A percentile compares a stretch with the other conserved stretches of the same genome.
Conservation (phyloP, 2,329 filamentous ascomycete genomes). For the Sporothrix protearum region DNA sequence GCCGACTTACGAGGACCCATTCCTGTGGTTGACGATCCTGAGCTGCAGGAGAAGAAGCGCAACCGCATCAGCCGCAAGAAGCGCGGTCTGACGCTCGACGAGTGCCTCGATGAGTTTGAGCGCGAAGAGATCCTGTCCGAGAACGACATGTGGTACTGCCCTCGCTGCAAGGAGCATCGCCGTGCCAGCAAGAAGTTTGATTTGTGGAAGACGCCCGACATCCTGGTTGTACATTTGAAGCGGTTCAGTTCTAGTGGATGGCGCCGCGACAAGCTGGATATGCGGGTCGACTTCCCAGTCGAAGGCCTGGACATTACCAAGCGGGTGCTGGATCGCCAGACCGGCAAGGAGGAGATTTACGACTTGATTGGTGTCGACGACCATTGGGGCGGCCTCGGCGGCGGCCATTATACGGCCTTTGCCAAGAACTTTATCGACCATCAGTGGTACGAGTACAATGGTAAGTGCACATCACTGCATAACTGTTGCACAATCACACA, state of each 20-base stretch:
- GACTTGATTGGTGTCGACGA: constrained; percentile 95
- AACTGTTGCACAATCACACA: not conserved
- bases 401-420: constrained; percentile 93
- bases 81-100: constrained; percentile 76
- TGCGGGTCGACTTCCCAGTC: constrained; percentile 85
- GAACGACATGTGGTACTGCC: constrained; percentile 97
- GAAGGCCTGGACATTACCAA: constrained; percentile 78
- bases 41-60: constrained; percentile 60
- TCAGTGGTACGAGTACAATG: constrained; percentile 96
- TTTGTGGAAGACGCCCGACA: constrained; percentile 94
- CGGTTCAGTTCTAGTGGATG: constrained; percentile 82
- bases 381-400: constrained; percentile 88
- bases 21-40: constrained; percentile 49
- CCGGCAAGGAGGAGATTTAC: constrained; percentile 79
- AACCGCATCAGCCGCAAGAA: constrained; percentile 63
- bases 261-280: constrained; percentile 86
- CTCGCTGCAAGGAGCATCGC: constrained; percentile 87
- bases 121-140: constrained; percentile 91
- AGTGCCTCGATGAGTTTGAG: constrained; percentile 92
- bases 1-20: constrained; percentile 57
- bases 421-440: constrained; percentile 87
- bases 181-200: constrained; percentile 95
- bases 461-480: constrained; percentile 49
- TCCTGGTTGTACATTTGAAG: constrained; percentile 92
- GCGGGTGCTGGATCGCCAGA: constrained; percentile 74